Evolutionary conservation across 164 flowering plant species (phyloP), one percentile per base, ranked within the genome.

Genomic region (Litsea cubeba): DNA sequence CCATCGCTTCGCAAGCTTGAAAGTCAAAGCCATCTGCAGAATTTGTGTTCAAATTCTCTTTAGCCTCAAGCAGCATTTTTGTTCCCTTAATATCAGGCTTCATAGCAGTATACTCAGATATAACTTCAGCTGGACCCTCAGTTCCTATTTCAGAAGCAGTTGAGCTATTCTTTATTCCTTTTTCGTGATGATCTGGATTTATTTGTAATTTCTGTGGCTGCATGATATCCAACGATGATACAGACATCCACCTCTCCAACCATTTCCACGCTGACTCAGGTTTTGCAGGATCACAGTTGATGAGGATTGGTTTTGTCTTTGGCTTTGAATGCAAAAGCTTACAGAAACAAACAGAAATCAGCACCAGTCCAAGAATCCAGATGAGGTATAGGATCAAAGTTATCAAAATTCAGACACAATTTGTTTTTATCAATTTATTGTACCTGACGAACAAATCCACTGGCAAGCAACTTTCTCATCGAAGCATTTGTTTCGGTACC

Each of bases 161-260:
- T 32, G 69, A 50, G 25, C 79, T 76, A 67, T 65, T 60, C 0
- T 71, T 73, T 54, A 76, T 78, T 70, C 63, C 76, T 46, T 67
- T 65, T 66, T 79, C 83, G 23, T 58, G 76, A 22, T 75, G 60
- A 66, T 83, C 85, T 35, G 71, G 24, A 35, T 32, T 50, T 11
- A 28, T 23, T 70, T 77, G 88, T 51, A 75, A 77, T 69, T 77
- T 71, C 40, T 71, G 76, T 62, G 83, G 23, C 77, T 77, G 81
- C 57, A 57, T 73, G 65, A 57, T 17, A 69, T 79, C 80, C 18
- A 78, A 71, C 25, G 94, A 72, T 78, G 91, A 87, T 60, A 81
- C 88, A 72, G 89, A 79, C 99, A 88, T 88, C 99, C 99, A 95
- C 75, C 97, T 84, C 87, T 93, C 98, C 85, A 95, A 81, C 99